Base-by-base conservation (phyloP, 805 yeast genomes). In the Spathaspora passalidarum region DNA sequence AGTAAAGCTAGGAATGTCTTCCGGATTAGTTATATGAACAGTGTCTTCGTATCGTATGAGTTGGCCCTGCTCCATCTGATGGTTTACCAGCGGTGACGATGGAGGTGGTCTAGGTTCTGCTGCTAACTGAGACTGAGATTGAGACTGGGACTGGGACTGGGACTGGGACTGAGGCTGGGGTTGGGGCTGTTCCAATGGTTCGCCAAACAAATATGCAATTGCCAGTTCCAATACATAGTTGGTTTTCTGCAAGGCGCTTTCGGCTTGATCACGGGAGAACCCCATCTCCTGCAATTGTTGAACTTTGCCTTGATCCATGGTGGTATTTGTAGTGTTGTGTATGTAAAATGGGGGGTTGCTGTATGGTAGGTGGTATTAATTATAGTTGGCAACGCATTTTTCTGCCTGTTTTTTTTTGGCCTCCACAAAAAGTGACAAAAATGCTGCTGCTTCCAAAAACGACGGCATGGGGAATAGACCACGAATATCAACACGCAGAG, bases 261-360 rank as follows among this genome's bases (percentile, higher is more conserved):
- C 46, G 3, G 76, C 68, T 46, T 68, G 64, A 18, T 64, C 72
- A 20, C 52, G 56, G 40, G 63, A 44, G 58, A 72, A 67, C 32
- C 77, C 78, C 75, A 73, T 71, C 34, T 66, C 71, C 32, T 56
- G 53, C 42, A 63, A 57, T 49, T 56, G 58, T 10, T 40, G 38
- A 32, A 54, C 48, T 41, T 58, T 57, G 19, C 45, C 45, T 35
- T 49, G 52, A 29, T 52, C 49, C 48, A 45, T 43, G 22, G 21
- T 54, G 21, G 23, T 36, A 16, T 20, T 8, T 2, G 4, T 36
- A 17, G 4, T 16, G 6, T 16, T 13, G 14, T 20, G 43, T 45
- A 16, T 26, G 3, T 13, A 36, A 3, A n/a, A 10, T 26, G 32
- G n/a, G 32, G 10, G n/a, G 32, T 26, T 26, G 32, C 32, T 26